Percentiles rank a stretch among this genome's conserved stretches.
Evolutionary conservation across 441 rosid genomes (phyloP).

Genomic region (Bocquillonia castaneifolia): DNA sequence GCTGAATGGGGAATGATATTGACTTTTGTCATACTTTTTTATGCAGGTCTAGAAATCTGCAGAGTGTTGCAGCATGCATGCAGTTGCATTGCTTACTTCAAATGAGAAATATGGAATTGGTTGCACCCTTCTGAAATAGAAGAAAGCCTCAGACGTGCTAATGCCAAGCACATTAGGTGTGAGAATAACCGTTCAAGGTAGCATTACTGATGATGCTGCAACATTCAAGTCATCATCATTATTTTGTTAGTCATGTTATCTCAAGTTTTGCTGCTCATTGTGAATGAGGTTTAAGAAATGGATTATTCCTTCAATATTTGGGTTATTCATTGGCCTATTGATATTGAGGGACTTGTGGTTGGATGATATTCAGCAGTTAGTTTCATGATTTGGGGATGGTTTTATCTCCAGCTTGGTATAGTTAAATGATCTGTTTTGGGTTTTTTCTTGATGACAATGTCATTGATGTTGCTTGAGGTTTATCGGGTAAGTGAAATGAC

Average conservation of each 20-base stretch:
- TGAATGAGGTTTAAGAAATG: not conserved
- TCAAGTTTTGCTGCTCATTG: not conserved
- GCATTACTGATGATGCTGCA: not conserved
- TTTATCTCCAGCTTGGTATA: not conserved
- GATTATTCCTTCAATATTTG: not conserved
- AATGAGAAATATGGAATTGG: not conserved
- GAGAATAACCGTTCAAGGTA: not conserved
- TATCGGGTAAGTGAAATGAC: conserved; percentile 1
- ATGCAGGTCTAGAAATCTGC: conserved; percentile 12
- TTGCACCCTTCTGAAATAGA: not conserved
- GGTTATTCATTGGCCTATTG: not conserved
- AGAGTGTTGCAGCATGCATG: not conserved
- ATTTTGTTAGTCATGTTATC: not conserved
- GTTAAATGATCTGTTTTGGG: not conserved
- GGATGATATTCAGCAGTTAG: too few species aligned
- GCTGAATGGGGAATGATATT: conserved; percentile 4
- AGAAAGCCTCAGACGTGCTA: not conserved
- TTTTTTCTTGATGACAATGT: not conserved
- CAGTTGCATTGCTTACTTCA: not conserved
- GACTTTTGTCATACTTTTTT: conserved; percentile 5
- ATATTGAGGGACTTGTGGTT: too few species aligned
- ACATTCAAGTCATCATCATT: not conserved
- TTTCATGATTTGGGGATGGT: not conserved
- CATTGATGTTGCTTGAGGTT: not conserved
- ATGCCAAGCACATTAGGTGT: conserved; percentile 2